Evolutionary conservation across 2,329 filamentous ascomycete species (phyloP).

Genomic region (Neofusicoccum parvum): DNA sequence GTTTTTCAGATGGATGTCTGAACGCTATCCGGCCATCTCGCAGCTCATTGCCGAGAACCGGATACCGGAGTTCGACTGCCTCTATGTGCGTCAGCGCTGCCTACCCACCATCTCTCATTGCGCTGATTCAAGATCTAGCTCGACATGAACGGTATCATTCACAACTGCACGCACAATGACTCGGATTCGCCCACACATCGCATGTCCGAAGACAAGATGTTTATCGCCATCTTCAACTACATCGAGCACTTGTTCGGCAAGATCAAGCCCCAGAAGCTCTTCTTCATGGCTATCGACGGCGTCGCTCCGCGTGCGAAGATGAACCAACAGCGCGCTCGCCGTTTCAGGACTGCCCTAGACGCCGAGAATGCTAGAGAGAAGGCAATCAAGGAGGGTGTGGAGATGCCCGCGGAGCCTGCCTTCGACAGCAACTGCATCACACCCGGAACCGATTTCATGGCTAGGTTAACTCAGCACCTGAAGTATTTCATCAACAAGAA

Average conservation of each 20-base stretch:
- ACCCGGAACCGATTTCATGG: slow-evolving; percentile 97
- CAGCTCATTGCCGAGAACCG: slow-evolving; percentile 98
- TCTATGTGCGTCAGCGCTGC: slow-evolving; percentile 65
- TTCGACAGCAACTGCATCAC: slow-evolving; percentile 99
- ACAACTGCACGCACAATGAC: slow-evolving; percentile 99
- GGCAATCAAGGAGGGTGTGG: slow-evolving; percentile 82
- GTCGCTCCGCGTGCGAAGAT: slow-evolving; percentile 98
- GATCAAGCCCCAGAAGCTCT: slow-evolving; percentile 97
- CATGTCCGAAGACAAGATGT: slow-evolving; percentile 98
- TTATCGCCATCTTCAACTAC: slow-evolving; percentile 99
- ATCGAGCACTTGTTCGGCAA: slow-evolving; percentile 98
- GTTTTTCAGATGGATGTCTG: slow-evolving; percentile 98
- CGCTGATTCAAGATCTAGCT: slow-evolving; percentile 51
- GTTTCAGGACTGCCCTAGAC: slow-evolving; percentile 92
- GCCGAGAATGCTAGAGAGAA: slow-evolving; percentile 88
- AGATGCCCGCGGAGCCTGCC: slow-evolving; percentile 91
- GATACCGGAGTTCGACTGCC: slow-evolving; percentile 97
- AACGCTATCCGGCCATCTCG: slow-evolving; percentile 97
- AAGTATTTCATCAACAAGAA: slow-evolving; percentile 99
- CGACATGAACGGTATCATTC: slow-evolving; percentile 99
- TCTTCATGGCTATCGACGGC: slow-evolving; percentile 99
- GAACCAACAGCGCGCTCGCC: slow-evolving; percentile 96
- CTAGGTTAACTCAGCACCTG: slow-evolving; percentile 87
- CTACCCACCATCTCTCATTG: not conserved
- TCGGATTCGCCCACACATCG: slow-evolving; percentile 88